These are phyloP conservation scores for Paratinospora sagittata DNA, from an alignment of 164 flowering plant species.

Conservation along the genomic window DNA sequence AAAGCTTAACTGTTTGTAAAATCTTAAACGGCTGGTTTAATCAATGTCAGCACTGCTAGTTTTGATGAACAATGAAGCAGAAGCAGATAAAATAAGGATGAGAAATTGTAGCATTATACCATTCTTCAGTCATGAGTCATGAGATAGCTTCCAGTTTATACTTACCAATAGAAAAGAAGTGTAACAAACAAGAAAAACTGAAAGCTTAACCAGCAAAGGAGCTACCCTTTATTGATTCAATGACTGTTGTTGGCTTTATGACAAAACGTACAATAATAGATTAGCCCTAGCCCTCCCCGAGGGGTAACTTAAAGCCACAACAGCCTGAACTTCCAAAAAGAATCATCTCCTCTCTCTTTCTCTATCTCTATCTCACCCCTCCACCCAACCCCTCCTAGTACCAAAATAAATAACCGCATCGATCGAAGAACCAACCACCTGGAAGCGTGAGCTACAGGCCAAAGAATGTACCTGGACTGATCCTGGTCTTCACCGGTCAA, in stretches of 20 bases:
- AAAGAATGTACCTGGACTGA: constrained; percentile 17
- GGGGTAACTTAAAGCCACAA: constrained; percentile 7
- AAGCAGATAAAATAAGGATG: background rate
- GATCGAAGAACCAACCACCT: background rate
- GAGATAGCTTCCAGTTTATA: no score
- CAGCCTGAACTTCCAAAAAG: constrained; percentile 15
- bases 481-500: constrained; percentile 10
- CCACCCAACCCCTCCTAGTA: background rate
- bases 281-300: background rate
- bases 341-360: constrained; percentile 10
- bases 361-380: no score
- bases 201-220: background rate
- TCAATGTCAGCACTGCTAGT: background rate
- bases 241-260: background rate
- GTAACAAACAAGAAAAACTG: background rate
- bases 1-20: no score
- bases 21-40: background rate
- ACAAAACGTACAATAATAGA: background rate
- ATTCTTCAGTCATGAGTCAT: no score
- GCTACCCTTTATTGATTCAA: constrained; percentile 2
- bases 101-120: background rate
- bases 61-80: background rate
- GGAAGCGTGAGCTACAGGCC: background rate
- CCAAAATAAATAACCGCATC: background rate
- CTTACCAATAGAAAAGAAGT: background rate